These are phyloP conservation scores for Malus asiatica DNA, from an alignment of 306 rosid species.

Conservation along the genomic window DNA sequence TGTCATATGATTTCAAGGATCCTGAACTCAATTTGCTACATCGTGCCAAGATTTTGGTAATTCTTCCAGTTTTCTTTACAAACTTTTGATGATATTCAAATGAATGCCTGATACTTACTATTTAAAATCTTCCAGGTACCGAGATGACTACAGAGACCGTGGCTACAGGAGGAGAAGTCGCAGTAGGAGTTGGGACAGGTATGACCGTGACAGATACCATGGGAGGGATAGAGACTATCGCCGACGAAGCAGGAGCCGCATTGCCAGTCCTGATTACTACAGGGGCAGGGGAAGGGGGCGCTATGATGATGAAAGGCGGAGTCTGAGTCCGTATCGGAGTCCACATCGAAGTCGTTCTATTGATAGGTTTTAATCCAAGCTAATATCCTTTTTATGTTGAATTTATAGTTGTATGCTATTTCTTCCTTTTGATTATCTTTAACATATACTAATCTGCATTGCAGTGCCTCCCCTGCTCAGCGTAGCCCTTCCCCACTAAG, in stretches of 20 bases:
- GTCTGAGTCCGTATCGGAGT: constrained; percentile 31
- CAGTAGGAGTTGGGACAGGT: constrained; percentile 66
- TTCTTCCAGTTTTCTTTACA: background rate
- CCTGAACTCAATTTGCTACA: background rate
- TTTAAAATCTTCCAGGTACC: constrained; percentile 26
- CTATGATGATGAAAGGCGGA: constrained; percentile 47
- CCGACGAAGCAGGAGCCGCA: constrained; percentile 63
- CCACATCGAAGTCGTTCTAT: constrained; percentile 26
- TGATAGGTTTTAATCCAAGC: constrained; percentile 42
- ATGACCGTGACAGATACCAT: constrained; percentile 52
- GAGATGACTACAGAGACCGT: constrained; percentile 53
- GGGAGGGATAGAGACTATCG: constrained; percentile 53
- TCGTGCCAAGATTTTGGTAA: background rate
- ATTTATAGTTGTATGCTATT: background rate
- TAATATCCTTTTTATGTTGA: background rate
- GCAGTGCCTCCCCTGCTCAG: constrained; percentile 59
- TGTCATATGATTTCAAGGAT: background rate
- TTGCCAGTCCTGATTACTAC: constrained; percentile 60
- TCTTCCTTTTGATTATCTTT: background rate
- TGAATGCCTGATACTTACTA: background rate
- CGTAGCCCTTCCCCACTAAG: constrained; percentile 39
- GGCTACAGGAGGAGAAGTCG: constrained; percentile 62
- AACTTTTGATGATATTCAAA: background rate
- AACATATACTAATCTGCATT: background rate
- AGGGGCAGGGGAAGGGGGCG: constrained; percentile 55